These are phyloP conservation scores for Neopestalotiopsis clavispora DNA, from an alignment of 2,329 filamentous ascomycete genomes.

Conservation along the genomic window DNA sequence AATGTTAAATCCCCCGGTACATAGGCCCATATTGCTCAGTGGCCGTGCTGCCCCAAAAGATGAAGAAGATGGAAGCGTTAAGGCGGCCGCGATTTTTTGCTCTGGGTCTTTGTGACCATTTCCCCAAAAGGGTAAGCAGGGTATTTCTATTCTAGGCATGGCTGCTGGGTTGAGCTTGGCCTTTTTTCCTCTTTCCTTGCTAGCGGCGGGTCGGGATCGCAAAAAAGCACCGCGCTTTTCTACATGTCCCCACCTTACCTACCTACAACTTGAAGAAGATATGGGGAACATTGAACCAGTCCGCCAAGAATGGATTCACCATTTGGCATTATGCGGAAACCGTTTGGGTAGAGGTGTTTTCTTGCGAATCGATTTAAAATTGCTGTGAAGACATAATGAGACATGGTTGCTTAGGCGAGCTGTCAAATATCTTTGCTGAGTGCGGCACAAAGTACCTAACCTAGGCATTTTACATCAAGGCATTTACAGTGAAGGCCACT, in stretches of 20 bases:
- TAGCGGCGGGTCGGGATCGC: not conserved
- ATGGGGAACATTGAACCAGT: not conserved
- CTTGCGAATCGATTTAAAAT: not conserved
- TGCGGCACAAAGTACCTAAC: too few relatives aligned
- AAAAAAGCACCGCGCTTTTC: not conserved
- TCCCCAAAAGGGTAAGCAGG: not conserved
- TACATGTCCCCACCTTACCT: not conserved
- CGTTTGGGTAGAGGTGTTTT: not conserved
- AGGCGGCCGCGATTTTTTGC: constrained; percentile 14
- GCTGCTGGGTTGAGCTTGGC: not conserved
- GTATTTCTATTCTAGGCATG: not conserved
- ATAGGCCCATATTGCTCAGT: not conserved
- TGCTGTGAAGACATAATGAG: not conserved
- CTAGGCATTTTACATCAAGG: too few relatives aligned
- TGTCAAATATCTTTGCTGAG: too few relatives aligned
- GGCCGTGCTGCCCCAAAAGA: not conserved
- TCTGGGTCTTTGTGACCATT: not conserved
- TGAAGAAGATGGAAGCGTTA: not conserved
- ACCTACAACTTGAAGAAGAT: not conserved
- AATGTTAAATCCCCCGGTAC: not conserved
- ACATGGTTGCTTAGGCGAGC: too few relatives aligned
- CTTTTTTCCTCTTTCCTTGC: not conserved
- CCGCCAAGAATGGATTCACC: too few relatives aligned
- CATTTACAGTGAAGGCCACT: too few relatives aligned
- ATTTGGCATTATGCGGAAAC: not conserved